Conservation (phyloP, 208 protist species). For the Balamuthia mandrillaris region DNA sequence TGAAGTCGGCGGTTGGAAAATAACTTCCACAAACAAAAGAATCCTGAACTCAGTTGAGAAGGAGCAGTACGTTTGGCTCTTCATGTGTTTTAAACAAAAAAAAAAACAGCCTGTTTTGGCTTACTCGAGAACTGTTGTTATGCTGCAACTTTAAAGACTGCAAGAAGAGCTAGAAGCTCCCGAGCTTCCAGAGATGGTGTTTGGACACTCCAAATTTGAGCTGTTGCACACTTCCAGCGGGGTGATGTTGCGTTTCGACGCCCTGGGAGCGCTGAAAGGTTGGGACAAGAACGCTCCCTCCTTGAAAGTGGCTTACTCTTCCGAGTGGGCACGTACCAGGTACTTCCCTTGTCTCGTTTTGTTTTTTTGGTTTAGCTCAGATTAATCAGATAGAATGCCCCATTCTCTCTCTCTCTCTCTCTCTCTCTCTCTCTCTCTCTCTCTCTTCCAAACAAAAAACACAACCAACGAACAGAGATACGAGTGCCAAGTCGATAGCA, state of each 20-base stretch:
- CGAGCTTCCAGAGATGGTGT: conserved; percentile 20
- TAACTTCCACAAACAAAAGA: not conserved
- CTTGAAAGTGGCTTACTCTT: conserved; percentile 13
- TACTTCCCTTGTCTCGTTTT: not conserved
- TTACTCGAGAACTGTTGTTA: not conserved
- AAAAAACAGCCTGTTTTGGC: not conserved
- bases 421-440: no score
- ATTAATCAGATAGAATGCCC: no score
- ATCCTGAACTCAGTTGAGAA: conserved; percentile 3
- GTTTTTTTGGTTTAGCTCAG: not conserved
- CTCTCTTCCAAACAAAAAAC: no score
- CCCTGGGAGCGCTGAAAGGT: not conserved
- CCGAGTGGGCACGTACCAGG: not conserved
- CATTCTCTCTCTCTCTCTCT: no score
- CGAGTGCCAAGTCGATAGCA: not conserved
- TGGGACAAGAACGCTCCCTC: not conserved
- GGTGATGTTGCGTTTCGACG: not conserved
- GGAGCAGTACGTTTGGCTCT: not conserved
- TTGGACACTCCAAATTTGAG: conserved; percentile 1
- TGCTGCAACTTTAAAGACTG: not conserved
- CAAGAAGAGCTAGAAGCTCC: not conserved
- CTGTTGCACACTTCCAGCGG: not conserved
- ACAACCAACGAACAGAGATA: no score
- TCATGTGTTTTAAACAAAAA: not conserved
- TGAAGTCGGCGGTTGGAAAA: not conserved